These are phyloP conservation scores for Yamadazyma membranifaciens DNA, from an alignment of 1,139 yeast genomes.

Conservation along the genomic window DNA sequence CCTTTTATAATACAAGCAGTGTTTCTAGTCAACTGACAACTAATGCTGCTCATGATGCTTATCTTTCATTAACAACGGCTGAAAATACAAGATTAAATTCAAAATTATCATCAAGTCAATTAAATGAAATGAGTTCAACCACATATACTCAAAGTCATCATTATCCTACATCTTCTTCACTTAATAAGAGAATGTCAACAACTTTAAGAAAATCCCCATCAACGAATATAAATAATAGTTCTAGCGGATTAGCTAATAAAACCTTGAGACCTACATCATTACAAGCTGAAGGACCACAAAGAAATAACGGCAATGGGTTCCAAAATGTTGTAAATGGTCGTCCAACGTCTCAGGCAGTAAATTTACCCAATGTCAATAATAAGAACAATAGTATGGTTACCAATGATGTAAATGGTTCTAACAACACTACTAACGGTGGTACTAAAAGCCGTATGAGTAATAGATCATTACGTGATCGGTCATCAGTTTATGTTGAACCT, in stretches of 20 bases:
- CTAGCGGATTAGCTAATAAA: slow-evolving; percentile 18
- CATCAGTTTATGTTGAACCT: slow-evolving; percentile 39
- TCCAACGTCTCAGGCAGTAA: background rate
- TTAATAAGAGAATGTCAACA: slow-evolving; percentile 29
- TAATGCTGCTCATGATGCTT: slow-evolving; percentile 57
- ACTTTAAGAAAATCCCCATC: slow-evolving; percentile 30
- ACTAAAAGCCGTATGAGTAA: slow-evolving; percentile 25
- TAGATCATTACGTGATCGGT: slow-evolving; percentile 30
- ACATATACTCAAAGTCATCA: slow-evolving; percentile 13
- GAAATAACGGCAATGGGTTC: slow-evolving; percentile 1
- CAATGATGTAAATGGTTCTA: slow-evolving; percentile 1
- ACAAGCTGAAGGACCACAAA: slow-evolving; percentile 6
- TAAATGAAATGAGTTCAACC: slow-evolving; percentile 19
- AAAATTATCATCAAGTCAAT: slow-evolving; percentile 45
- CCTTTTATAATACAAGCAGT: slow-evolving; percentile 19
- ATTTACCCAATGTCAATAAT: background rate
- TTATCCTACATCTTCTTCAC: slow-evolving; percentile 14
- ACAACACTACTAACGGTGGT: background rate
- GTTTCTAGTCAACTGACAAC: slow-evolving; percentile 6
- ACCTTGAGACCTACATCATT: slow-evolving; percentile 37
- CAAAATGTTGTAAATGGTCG: background rate
- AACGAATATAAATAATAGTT: slow-evolving; percentile 2
- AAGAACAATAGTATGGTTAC: background rate
- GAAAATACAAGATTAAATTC: slow-evolving; percentile 76
- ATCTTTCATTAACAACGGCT: slow-evolving; percentile 68